phyloP scores from a whole-genome alignment of 768 basidiomycete genomes.

The Lactarius deliciosus region DNA sequence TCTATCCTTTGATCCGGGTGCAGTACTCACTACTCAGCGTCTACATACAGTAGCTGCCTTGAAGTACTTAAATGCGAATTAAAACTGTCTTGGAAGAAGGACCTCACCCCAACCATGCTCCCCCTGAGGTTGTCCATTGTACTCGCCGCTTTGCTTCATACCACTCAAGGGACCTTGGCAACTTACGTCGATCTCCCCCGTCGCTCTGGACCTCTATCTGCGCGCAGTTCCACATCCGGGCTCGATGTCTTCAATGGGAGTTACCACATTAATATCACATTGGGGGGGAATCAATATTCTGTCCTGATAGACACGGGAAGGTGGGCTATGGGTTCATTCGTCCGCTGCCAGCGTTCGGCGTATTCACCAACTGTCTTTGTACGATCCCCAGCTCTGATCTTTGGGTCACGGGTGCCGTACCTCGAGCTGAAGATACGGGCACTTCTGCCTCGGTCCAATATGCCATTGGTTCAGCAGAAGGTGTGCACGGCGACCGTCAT shows the following conservation, averaged over 20 bases:
- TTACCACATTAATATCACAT: constrained; percentile 37
- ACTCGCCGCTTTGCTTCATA: constrained; percentile 6
- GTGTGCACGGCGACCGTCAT: not conserved
- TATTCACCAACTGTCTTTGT: not conserved
- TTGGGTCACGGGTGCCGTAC: constrained; percentile 52
- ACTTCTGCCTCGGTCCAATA: constrained; percentile 46
- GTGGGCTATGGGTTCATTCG: constrained; percentile 30
- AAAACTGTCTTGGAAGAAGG: not conserved
- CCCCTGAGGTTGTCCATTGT: constrained; percentile 1
- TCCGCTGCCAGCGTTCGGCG: not conserved
- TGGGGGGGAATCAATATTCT: constrained; percentile 37
- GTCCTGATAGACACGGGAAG: constrained; percentile 49
- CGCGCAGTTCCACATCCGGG: constrained; percentile 5
- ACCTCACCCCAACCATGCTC: constrained; percentile 3
- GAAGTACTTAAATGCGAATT: not conserved
- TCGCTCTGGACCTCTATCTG: not conserved
- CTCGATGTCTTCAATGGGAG: not conserved
- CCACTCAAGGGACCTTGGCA: not conserved
- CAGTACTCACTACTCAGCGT: not conserved
- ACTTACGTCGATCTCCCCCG: constrained; percentile 4
- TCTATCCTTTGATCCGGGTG: not conserved
- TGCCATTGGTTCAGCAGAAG: constrained; percentile 48
- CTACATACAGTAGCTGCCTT: not conserved
- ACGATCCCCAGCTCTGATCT: constrained; percentile 53
- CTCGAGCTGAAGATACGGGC: constrained; percentile 41